These are phyloP conservation scores for Chimonanthus salicifolius DNA, from an alignment of 164 flowering plant species.

Conservation along the genomic window DNA sequence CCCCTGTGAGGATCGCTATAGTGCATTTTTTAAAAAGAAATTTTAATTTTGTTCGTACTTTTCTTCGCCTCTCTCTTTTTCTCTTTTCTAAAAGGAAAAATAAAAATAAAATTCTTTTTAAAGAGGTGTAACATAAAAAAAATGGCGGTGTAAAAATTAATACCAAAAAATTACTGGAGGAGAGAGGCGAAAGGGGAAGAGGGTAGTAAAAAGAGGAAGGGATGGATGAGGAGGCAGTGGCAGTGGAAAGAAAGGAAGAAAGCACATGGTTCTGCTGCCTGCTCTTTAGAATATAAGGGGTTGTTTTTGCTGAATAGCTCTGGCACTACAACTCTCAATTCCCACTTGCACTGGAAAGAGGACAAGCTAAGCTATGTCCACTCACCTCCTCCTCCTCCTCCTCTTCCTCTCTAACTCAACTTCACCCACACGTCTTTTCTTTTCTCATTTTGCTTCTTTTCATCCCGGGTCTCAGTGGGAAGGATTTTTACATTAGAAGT, in stretches of 20 bases:
- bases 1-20: too few relatives aligned
- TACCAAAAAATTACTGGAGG: conserved; percentile 4
- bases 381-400: background rate
- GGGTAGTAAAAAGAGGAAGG: conserved; percentile 2
- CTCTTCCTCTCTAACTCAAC: background rate
- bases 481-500: too few relatives aligned
- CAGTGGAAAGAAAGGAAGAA: conserved; percentile 3
- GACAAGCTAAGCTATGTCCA: conserved; percentile 1
- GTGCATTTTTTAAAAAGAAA: too few relatives aligned
- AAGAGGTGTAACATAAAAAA: background rate
- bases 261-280: conserved; percentile 24
- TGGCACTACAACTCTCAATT: background rate
- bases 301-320: conserved; percentile 2
- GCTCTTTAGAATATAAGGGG: background rate
- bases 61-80: background rate
- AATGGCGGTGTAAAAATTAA: background rate
- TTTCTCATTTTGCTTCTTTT: background rate
- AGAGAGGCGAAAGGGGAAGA: background rate
- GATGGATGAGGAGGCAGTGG: background rate
- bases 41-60: too few relatives aligned
- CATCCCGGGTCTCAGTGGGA: too few relatives aligned
- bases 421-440: background rate
- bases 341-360: conserved; percentile 2
- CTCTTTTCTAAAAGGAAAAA: too few relatives aligned
- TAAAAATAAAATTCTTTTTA: too few relatives aligned